Evolutionary conservation across 2,329 filamentous ascomycete species (phyloP).

Genomic region (Neoarthrinium moseri): DNA sequence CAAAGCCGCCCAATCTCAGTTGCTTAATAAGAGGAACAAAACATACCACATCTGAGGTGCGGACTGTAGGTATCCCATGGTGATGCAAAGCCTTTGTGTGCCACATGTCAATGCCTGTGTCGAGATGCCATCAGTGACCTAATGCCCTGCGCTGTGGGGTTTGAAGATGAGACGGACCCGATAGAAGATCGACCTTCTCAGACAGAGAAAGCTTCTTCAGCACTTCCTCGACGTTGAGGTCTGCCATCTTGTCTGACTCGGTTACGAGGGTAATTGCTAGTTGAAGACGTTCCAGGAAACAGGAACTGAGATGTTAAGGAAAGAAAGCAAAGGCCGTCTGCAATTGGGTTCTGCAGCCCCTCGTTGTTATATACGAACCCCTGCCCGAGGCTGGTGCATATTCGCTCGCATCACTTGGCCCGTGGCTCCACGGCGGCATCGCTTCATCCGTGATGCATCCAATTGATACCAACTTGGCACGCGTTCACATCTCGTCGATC

Average conservation of each 20-base stretch:
- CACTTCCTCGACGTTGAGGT: constrained; percentile 53
- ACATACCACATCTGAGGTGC: constrained; percentile 59
- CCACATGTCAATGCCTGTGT: constrained; percentile 66
- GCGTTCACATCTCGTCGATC: not conserved
- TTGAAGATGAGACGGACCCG: constrained; percentile 34
- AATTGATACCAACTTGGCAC: not conserved
- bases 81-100: constrained; percentile 61
- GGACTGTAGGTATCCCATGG: constrained; percentile 62
- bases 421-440: constrained; percentile 6
- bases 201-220: constrained; percentile 51
- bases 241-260: constrained; percentile 40
- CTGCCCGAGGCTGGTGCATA: too few relatives aligned
- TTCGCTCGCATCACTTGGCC: too few relatives aligned
- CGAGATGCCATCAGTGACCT: not conserved
- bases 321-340: not conserved
- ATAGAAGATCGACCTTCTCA: constrained; percentile 54
- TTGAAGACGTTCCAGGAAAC: too few relatives aligned
- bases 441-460: constrained; percentile 1
- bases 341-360: too few relatives aligned
- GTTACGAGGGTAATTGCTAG: too few relatives aligned
- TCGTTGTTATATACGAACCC: too few relatives aligned
- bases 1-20: too few relatives aligned
- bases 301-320: too few relatives aligned
- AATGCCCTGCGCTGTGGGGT: not conserved
- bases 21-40: too few relatives aligned